Base-by-base conservation (phyloP, 305 asterid species). In the Coffea humblotiana region DNA sequence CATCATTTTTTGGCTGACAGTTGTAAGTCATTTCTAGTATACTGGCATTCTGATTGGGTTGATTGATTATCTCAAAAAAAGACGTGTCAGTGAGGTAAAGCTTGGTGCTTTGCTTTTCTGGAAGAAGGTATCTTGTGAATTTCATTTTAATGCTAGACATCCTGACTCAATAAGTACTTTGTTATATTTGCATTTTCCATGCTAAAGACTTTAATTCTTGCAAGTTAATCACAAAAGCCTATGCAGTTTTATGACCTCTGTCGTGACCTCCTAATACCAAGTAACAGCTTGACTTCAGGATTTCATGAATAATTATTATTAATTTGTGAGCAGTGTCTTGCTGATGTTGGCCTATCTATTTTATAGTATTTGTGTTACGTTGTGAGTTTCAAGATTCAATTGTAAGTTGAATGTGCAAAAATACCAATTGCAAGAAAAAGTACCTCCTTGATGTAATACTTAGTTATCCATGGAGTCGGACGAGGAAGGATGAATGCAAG, bases 1-100 rank as follows among this genome's bases (percentile, higher is more conserved):
- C 77, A 52, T 68, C 25, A 61, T 77, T 84, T 19, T 56, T 6
- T 19, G 4, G 8, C 63, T 56, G 9, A 58, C 67, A 73, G 82
- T 68, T 78, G 64, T 81, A 45, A 79, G 65, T 78, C 51, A 78
- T 76, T 85, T 87, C 74, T 45, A 54, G 72, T 71, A 83, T 65
- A 67, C 75, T 47, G 77, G 65, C 76, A 49, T 61, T 77, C 49
- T 69, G 66, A 61, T 77, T 12, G 64, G 61, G 51, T 10, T 51
- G n/a, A 23, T 51, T 16, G 15, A 69, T 51, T 40, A 37, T 54
- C 64, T n/a, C 37, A 15, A 47, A 35, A 61, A 43, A 6, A 64
- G 23, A 64, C 11, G 52, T n/a, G 12, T 11, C 27, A 60, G 4
- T 40, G 43, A 40, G 64, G 71, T 27, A 16, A n/a, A 43, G 43